A percentile compares a stretch with the other conserved stretches of the same genome.
These are phyloP conservation scores for Spathaspora passalidarum DNA, from an alignment of 805 yeast species.

Conservation along the genomic window DNA sequence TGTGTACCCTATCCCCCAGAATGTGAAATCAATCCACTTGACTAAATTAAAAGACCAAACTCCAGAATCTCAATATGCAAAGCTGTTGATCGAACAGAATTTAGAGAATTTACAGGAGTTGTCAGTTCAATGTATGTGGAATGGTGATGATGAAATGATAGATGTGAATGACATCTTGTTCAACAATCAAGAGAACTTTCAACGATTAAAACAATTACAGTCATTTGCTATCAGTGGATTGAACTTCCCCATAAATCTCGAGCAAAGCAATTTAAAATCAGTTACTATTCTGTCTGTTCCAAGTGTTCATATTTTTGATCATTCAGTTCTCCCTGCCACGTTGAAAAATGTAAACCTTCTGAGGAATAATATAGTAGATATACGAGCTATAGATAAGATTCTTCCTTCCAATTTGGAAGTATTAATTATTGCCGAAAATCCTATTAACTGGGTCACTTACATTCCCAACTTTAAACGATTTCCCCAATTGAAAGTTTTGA, in stretches of 20 bases:
- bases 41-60: conserved; percentile 2
- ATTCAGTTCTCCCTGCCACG: conserved; percentile 5
- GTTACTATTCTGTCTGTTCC: conserved; percentile 1
- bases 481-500: conserved; percentile 9
- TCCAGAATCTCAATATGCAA: neutral
- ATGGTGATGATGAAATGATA: neutral
- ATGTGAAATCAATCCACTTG: neutral
- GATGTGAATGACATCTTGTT: conserved; percentile 1
- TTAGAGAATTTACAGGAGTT: neutral
- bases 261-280: conserved; percentile 1
- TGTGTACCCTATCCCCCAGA: neutral
- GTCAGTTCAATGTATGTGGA: neutral
- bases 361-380: neutral
- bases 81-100: neutral
- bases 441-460: conserved; percentile 14
- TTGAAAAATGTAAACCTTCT: conserved; percentile 9
- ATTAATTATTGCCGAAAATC: conserved; percentile 16
- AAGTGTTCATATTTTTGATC: neutral
- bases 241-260: neutral
- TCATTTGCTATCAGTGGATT: neutral
- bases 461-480: conserved; percentile 11
- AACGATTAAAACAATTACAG: neutral
- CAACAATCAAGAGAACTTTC: neutral
- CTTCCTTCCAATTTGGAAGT: neutral
- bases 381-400: neutral